Base-by-base conservation (phyloP, 2,329 filamentous ascomycete genomes). In the Microsporum audouinii region DNA sequence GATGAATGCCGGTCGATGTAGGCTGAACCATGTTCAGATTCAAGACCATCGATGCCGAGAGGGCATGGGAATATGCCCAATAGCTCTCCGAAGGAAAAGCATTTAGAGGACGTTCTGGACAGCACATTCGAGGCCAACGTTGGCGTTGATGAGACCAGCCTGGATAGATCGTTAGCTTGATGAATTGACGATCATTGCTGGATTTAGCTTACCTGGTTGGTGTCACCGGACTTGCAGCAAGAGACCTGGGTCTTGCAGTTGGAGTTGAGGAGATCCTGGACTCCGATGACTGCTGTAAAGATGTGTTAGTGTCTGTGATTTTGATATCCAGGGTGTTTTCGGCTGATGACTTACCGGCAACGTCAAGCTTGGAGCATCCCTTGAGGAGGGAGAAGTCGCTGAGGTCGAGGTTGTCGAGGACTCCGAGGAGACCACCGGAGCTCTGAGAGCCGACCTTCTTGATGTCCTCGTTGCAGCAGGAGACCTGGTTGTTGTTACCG, bases 311-410 rank as follows among this genome's bases (percentile, higher is more conserved):
- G 29, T 31, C 33, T 14, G 47, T 4, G 29, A 3, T 51, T 29
- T 14, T 34, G 49, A 34, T 34, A 55, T 8, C 27, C 45, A 17
- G 4, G 14, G 34, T 10, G 7, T 29, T n/a, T 29, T 14, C 2
- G 29, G 14, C 1, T 57, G 17, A 57, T 41, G 5, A 36, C 39
- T 14, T 68, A 75, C 73, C 53, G 60, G 68, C 63, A 58, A 73
- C 36, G 47, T 68, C 65, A 45, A 76, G 69, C 69, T 74, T 73
- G 68, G 72, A 73, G 73, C 74, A 76, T 70, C 74, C 69, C 65
- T 75, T 67, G 67, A 75, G 75, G 64, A 76, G 68, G 69, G 70
- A 72, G 33, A 75, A 64, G 63, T 72, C 70, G 58, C 70, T 62
- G 49, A 72, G 69, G 59, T 71, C 70, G 62, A 74, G 63, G 65